A percentile compares a stretch with the other conserved stretches of the same genome.
These are phyloP conservation scores for Prunus yedoensis DNA, from an alignment of 331 rosid species.

Conservation along the genomic window DNA sequence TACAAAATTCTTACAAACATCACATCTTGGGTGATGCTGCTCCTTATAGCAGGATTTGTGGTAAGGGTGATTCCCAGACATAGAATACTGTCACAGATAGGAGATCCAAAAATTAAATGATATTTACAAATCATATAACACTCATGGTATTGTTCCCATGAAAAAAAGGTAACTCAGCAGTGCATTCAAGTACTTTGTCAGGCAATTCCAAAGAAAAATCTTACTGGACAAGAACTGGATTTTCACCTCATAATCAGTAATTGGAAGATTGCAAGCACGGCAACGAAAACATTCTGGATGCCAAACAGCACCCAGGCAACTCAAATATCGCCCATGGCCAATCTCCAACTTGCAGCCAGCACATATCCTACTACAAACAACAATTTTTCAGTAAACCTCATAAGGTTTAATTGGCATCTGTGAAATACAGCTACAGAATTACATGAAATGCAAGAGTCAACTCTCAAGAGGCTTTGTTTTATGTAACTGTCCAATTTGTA, in stretches of 20 bases:
- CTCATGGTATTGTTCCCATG: not conserved
- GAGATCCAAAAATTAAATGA: constrained; percentile 16
- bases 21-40: constrained; percentile 61
- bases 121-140: constrained; percentile 2
- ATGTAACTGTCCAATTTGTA: not conserved
- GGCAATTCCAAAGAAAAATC: constrained; percentile 12
- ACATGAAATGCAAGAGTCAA: not conserved
- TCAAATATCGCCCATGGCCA: constrained; percentile 56
- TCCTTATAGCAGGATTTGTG: constrained; percentile 75
- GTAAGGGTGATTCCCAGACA: constrained; percentile 59
- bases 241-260: constrained; percentile 72
- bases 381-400: constrained; percentile 1
- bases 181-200: constrained; percentile 4
- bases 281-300: constrained; percentile 79
- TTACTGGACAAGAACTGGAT: constrained; percentile 12
- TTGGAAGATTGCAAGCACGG: constrained; percentile 62
- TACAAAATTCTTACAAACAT: constrained; percentile 76
- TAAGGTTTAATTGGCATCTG: not conserved
- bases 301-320: constrained; percentile 66
- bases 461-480: constrained; percentile 14
- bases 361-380: constrained; percentile 57
- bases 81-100: constrained; percentile 54
- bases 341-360: constrained; percentile 75
- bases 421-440: constrained; percentile 8
- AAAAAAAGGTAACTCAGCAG: not conserved